A percentile compares a stretch with the other conserved stretches of the same genome.
These are phyloP conservation scores for Kluyveromyces lactis DNA, from an alignment of 805 yeast genomes.

Conservation along the genomic window DNA sequence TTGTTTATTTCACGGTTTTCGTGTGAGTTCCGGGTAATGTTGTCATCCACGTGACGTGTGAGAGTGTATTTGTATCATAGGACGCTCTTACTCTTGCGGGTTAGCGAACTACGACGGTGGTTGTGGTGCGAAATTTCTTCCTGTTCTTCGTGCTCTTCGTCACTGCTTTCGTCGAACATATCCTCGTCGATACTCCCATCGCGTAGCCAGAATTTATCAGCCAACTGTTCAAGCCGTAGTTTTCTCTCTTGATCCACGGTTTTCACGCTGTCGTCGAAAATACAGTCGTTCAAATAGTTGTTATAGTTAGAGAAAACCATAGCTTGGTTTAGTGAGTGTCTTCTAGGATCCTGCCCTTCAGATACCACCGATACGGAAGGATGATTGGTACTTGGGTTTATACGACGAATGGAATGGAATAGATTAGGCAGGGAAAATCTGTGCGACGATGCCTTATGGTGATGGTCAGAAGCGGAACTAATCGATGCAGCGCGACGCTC, in stretches of 20 bases:
- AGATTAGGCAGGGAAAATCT: neutral
- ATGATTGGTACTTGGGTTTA: neutral
- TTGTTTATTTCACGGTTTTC: too few species aligned
- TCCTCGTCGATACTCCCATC: slow-evolving; percentile 19
- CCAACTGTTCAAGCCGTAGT: slow-evolving; percentile 12
- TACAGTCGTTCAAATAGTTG: slow-evolving; percentile 11
- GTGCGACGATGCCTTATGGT: too few species aligned
- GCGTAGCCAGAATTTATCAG: slow-evolving; percentile 21
- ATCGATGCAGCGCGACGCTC: too few species aligned
- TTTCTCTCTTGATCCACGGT: neutral
- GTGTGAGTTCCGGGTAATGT: too few species aligned
- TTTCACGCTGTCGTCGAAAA: neutral
- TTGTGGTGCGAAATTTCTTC: too few species aligned
- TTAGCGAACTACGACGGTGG: slow-evolving; percentile 1
- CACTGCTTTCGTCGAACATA: slow-evolving; percentile 27
- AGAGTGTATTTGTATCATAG: slow-evolving; percentile 9
- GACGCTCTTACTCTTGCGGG: slow-evolving; percentile 12
- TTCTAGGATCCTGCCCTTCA: neutral
- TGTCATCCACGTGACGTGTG: too few species aligned
- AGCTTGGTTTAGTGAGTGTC: slow-evolving; percentile 1
- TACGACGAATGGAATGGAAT: neutral
- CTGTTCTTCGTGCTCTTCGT: slow-evolving; percentile 14
- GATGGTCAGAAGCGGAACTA: too few species aligned
- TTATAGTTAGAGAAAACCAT: slow-evolving; percentile 11
- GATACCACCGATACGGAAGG: neutral